Percentiles rank a stretch among this genome's conserved stretches.
phyloP scores from a whole-genome alignment of 1,284 basidiomycete genomes.

The Puccinia coronata region DNA sequence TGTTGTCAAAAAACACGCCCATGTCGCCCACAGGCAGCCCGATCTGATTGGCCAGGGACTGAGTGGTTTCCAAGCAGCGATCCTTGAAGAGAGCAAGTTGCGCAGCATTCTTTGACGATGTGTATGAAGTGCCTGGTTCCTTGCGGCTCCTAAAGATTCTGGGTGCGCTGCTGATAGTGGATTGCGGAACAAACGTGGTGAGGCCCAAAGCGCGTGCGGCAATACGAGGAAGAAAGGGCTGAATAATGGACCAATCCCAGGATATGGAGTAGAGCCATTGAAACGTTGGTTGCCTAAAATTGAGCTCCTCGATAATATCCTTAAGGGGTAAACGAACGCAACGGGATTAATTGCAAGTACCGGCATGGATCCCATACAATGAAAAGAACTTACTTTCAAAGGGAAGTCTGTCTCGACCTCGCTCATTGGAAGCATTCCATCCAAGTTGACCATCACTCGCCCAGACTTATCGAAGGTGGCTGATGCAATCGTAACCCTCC shows the following conservation, averaged over 20 bases:
- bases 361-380: background rate
- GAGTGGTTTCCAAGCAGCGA: constrained; percentile 62
- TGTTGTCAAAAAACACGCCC: constrained; percentile 67
- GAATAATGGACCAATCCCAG: constrained; percentile 63
- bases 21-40: constrained; percentile 59
- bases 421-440: constrained; percentile 63
- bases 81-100: constrained; percentile 61
- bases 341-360: background rate
- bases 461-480: constrained; percentile 63
- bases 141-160: background rate
- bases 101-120: constrained; percentile 50
- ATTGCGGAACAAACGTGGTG: background rate
- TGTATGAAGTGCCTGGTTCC: constrained; percentile 25
- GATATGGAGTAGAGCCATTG: constrained; percentile 64
- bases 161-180: constrained; percentile 26
- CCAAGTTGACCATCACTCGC: constrained; percentile 62
- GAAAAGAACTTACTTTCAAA: constrained; percentile 47
- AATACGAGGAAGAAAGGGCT: constrained; percentile 61
- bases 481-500: constrained; percentile 62
- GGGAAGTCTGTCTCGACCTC: constrained; percentile 62
- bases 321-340: constrained; percentile 43
- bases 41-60: constrained; percentile 61
- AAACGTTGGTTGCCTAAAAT: constrained; percentile 62
- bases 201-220: constrained; percentile 55
- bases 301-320: constrained; percentile 61